Evolutionary conservation across 495 filamentous ascomycete species (phyloP).

Genomic region (Geopyxis carbonaria): DNA sequence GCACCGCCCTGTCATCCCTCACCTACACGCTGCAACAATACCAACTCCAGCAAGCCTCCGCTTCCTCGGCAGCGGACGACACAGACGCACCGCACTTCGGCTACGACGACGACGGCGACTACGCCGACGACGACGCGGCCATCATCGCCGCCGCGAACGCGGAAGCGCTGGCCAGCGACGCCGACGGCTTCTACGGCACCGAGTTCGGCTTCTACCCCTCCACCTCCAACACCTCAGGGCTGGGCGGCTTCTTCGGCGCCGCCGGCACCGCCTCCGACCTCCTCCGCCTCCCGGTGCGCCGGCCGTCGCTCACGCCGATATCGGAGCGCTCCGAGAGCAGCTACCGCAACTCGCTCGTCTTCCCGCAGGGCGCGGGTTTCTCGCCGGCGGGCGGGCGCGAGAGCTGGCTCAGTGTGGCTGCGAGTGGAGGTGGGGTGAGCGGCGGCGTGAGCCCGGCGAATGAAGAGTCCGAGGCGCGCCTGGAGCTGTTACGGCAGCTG

Average conservation of each 20-base stretch:
- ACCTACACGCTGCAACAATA: slow-evolving; percentile 21
- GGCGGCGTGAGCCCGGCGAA: background rate
- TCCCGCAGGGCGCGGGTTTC: slow-evolving; percentile 8
- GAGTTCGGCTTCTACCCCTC: slow-evolving; percentile 94
- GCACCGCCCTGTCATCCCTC: slow-evolving; percentile 18
- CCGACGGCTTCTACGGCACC: slow-evolving; percentile 83
- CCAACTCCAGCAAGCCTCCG: slow-evolving; percentile 16
- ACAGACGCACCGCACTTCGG: slow-evolving; percentile 4
- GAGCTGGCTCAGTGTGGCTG: background rate
- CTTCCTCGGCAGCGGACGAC: slow-evolving; percentile 1
- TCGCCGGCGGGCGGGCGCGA: background rate
- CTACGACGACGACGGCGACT: slow-evolving; percentile 36
- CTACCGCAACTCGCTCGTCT: slow-evolving; percentile 64
- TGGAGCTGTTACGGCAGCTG: slow-evolving; percentile 10
- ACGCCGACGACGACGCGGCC: slow-evolving; percentile 57
- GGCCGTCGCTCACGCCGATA: slow-evolving; percentile 89
- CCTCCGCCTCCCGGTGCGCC: slow-evolving; percentile 52
- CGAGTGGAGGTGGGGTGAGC: no score
- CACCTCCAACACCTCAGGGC: slow-evolving; percentile 17
- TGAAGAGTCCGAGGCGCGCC: slow-evolving; percentile 4
- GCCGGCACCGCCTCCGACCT: slow-evolving; percentile 43
- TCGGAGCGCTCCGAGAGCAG: slow-evolving; percentile 93
- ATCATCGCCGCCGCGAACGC: slow-evolving; percentile 94
- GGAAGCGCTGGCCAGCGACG: slow-evolving; percentile 77
- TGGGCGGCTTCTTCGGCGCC: slow-evolving; percentile 80